A percentile compares a stretch with the other conserved stretches of the same genome.
phyloP scores from a whole-genome alignment of 345 rosid species.

The Hirschfeldia incana region DNA sequence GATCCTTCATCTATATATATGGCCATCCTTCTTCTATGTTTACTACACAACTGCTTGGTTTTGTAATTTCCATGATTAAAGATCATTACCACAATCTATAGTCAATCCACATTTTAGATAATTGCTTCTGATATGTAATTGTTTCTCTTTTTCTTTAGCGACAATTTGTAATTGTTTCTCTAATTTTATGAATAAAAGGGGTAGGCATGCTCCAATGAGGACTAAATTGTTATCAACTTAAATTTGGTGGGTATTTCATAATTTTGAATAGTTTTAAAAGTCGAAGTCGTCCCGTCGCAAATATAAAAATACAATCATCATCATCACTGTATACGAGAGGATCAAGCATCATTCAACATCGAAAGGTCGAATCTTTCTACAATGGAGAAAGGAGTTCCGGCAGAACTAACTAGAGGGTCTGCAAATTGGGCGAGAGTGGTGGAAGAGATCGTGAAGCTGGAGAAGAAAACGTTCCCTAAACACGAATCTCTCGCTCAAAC shows the following conservation, averaged over 20 bases:
- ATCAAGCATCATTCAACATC: neutral
- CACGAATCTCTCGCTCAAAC: slow-evolving; percentile 75
- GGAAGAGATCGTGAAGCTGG: slow-evolving; percentile 69
- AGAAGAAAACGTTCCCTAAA: slow-evolving; percentile 72
- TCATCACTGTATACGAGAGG: neutral
- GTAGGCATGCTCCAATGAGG: neutral
- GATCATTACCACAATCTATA: neutral
- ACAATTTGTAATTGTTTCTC: too few species aligned
- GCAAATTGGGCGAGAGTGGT: slow-evolving; percentile 43
- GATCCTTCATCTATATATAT: neutral
- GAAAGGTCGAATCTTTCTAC: neutral
- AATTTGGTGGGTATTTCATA: slow-evolving; percentile 5
- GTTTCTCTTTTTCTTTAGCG: too few species aligned
- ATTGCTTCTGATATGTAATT: neutral
- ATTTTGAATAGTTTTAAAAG: neutral
- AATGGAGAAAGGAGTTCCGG: slow-evolving; percentile 40
- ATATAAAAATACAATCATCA: neutral
- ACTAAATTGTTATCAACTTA: neutral
- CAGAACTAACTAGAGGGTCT: slow-evolving; percentile 59
- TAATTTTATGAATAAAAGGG: neutral
- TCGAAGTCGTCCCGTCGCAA: slow-evolving; percentile 1
- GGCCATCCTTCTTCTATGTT: neutral
- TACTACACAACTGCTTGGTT: neutral
- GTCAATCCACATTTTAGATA: neutral
- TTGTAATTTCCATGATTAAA: neutral